Evolutionary conservation across 495 filamentous ascomycete species (phyloP), one percentile per base, ranked within the genome.

Genomic region (Penicillium macrosclerotiorum): DNA sequence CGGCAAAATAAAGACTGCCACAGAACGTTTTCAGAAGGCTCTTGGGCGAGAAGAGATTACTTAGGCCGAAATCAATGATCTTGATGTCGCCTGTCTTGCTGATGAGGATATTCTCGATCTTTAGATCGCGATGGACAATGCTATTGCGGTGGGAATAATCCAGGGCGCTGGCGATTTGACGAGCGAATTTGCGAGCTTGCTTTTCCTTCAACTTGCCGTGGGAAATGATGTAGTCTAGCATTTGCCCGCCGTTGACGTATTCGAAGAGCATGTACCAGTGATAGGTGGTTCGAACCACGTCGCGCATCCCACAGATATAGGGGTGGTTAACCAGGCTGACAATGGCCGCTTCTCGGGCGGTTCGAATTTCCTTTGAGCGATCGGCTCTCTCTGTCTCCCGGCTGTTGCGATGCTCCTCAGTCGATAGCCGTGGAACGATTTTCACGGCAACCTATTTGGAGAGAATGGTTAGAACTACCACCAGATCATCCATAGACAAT

Each of bases 241-340:
- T 99, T 66, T 99, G 93, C 11, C 93, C 94, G 37, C 93, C 93
- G 63, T 99, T 96, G 68, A 99, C 94, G 64, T 95, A 96, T 71
- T 99, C 93, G 62, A 97, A 99, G 17, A 99, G 82, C 93, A 99
- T 99, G 65, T 99, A 99, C 93, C 93, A 99, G 65, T 99, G 93
- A 67, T 95, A 93, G 58, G 90, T 88, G 13, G 93, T 97, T 17
- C 90, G 86, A 40, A 96, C 82, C 11, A 96, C 89, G 69, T 99
- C 93, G 47, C 90, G 80, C 81, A 99, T 90, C 5, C 85, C 92
- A 65, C 93, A 99, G 47, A 98, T 95, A 63, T 96, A 95, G 4
- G 93, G 94, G 54, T 97, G 93, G 62, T 90, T 85, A 32, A 96
- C 80, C 17, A 99, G 84, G 19, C 88, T 95, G 48, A 97, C 93